These are phyloP conservation scores for Trichocomaceae sp. DNA, from an alignment of 2,329 filamentous ascomycete species.

Conservation along the genomic window DNA sequence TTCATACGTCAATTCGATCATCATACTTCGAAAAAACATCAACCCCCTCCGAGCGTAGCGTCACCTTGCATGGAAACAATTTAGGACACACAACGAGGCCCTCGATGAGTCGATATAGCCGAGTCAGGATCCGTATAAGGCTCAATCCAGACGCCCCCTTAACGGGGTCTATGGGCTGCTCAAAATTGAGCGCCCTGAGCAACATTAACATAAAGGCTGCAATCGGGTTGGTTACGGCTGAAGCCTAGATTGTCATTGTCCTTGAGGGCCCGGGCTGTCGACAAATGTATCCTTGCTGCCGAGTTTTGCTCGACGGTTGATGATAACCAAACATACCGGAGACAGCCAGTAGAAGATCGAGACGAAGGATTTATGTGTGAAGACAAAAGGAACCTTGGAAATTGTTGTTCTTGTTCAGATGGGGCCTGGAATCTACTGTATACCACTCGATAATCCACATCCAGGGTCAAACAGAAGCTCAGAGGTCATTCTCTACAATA, in stretches of 20 bases:
- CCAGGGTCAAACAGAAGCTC: too few relatives aligned
- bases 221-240: conserved; percentile 46
- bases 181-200: conserved; percentile 47
- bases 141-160: conserved; percentile 35
- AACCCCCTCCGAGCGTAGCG: conserved; percentile 22
- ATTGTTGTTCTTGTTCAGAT: too few relatives aligned
- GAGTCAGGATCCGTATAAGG: conserved; percentile 18
- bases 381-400: too few relatives aligned
- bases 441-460: too few relatives aligned
- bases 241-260: conserved; percentile 32
- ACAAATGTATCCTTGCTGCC: conserved; percentile 30
- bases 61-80: conserved; percentile 28
- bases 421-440: too few relatives aligned
- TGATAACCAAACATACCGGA: too few relatives aligned
- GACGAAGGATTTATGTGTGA: too few relatives aligned
- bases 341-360: too few relatives aligned
- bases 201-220: conserved; percentile 46
- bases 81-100: conserved; percentile 30
- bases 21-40: conserved; percentile 22
- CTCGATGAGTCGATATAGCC: conserved; percentile 28
- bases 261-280: conserved; percentile 40
- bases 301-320: conserved; percentile 23
- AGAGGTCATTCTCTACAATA: too few relatives aligned
- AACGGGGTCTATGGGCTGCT: conserved; percentile 45
- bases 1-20: background rate